phyloP scores from a whole-genome alignment of 805 yeast species.

The Candida berthetii region DNA sequence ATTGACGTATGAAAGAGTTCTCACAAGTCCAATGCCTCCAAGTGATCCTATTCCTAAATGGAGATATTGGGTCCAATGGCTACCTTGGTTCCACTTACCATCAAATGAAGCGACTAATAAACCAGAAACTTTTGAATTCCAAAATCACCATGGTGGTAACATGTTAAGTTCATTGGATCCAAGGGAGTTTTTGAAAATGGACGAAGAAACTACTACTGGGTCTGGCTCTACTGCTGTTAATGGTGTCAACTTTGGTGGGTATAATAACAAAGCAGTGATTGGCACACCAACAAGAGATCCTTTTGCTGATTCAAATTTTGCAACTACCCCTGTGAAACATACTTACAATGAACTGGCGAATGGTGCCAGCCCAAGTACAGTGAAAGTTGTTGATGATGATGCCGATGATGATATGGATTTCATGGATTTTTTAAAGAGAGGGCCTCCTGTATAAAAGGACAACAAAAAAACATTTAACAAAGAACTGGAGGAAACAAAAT shows the following conservation, averaged over 20 bases:
- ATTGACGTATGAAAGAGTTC: constrained; percentile 26
- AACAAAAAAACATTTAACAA: too few relatives aligned
- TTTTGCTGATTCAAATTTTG: neutral
- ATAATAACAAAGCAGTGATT: neutral
- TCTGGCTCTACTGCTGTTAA: neutral
- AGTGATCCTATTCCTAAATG: constrained; percentile 25
- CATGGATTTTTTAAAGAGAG: constrained; percentile 38
- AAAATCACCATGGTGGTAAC: neutral
- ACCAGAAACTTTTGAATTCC: neutral
- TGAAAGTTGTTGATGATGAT: constrained; percentile 2
- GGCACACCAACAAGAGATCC: neutral
- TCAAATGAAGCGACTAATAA: constrained; percentile 13
- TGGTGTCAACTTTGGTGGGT: neutral
- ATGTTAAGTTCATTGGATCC: constrained; percentile 6
- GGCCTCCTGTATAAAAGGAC: constrained; percentile 21
- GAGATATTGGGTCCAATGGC: constrained; percentile 31
- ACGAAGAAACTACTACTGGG: neutral
- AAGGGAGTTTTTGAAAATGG: constrained; percentile 7
- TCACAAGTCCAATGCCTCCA: constrained; percentile 14
- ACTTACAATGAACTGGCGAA: neutral
- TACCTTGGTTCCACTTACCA: constrained; percentile 44
- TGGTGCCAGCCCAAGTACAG: too few relatives aligned
- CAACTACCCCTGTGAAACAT: neutral
- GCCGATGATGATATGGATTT: constrained; percentile 33
- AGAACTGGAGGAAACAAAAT: too few relatives aligned